Base-by-base conservation (phyloP, 192 early-diverging fungal species). In the Podila epigama region DNA sequence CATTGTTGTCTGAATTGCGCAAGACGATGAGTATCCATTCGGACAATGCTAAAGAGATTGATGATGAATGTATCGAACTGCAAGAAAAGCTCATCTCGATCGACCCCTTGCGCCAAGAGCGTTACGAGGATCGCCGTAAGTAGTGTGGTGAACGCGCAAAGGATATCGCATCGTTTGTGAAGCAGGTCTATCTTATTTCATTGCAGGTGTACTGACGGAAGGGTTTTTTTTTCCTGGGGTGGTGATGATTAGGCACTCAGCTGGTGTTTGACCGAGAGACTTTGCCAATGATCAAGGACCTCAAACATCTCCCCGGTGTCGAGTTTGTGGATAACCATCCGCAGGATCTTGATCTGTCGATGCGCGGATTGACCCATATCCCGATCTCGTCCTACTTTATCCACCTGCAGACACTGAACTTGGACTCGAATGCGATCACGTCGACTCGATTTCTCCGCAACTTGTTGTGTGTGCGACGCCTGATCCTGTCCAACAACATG, bases 121-220 rank as follows among this genome's bases (percentile, higher is more conserved):
- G 85, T 63, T 92, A 92, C 61, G 63, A 81, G 37, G 88, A 90
- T 27, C 79, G 70, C 25, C 77, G 86, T 88, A 81, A 83, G 83
- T 79, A 27, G 16, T 13, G 12, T 4, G 9, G 16, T 13, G 13
- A 37, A 37, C 27, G 13, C 13, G 31, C 2, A n/a, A 5, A 36
- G 18, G 16, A 58, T 32, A 55, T 20, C n/a, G n/a, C n/a, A n/a
- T n/a, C n/a, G n/a, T n/a, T n/a, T n/a, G n/a, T n/a, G n/a, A n/a
- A n/a, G n/a, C n/a, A n/a, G n/a, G n/a, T n/a, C n/a, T n/a, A n/a
- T n/a, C n/a, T n/a, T n/a, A n/a, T n/a, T n/a, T n/a, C n/a, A n/a
- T n/a, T n/a, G n/a, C n/a, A n/a, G n/a, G n/a, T n/a, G n/a, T n/a
- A n/a, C n/a, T n/a, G n/a, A n/a, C n/a, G n/a, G n/a, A n/a, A n/a